Conservation (phyloP, 225 moss, liverwort and hornwort genomes). For the Rhytidiadelphus loreus region DNA sequence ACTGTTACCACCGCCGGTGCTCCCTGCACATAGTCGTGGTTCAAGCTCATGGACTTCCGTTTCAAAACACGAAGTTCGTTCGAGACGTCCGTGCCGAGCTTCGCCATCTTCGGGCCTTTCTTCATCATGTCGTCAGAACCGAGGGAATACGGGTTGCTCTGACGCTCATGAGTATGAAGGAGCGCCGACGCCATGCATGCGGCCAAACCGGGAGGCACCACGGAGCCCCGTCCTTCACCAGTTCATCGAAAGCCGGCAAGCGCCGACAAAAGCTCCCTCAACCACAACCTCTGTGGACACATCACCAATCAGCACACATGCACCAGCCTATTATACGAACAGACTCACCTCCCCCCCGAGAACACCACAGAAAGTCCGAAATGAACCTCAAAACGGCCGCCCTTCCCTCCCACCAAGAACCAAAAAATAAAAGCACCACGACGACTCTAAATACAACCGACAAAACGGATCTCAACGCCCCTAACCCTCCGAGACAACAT, state of each 20-base stretch:
- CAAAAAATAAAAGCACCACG: not conserved
- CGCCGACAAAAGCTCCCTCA: not conserved
- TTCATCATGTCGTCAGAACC: constrained; percentile 44
- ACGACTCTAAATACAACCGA: not conserved
- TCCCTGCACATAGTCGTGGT: constrained; percentile 51
- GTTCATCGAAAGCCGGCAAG: not conserved
- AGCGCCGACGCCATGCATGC: constrained; percentile 62
- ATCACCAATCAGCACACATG: not conserved
- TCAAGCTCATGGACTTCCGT: constrained; percentile 98
- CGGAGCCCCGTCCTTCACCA: constrained; percentile 2
- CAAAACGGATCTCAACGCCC: not conserved
- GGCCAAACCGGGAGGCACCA: constrained; percentile 3
- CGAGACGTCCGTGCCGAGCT: constrained; percentile 17
- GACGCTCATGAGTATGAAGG: constrained; percentile 39
- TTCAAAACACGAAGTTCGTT: constrained; percentile 53
- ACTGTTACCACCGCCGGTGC: not conserved
- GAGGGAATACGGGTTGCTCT: constrained; percentile 18
- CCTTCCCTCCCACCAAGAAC: not conserved
- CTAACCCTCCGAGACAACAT: not conserved
- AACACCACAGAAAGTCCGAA: not conserved
- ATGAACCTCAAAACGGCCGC: not conserved
- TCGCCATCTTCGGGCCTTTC: constrained; percentile 37
- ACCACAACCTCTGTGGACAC: not conserved
- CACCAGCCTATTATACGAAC: not conserved
- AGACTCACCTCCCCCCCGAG: not conserved